phyloP scores from a whole-genome alignment of 768 basidiomycete genomes.

The Crassisporium funariophilum region DNA sequence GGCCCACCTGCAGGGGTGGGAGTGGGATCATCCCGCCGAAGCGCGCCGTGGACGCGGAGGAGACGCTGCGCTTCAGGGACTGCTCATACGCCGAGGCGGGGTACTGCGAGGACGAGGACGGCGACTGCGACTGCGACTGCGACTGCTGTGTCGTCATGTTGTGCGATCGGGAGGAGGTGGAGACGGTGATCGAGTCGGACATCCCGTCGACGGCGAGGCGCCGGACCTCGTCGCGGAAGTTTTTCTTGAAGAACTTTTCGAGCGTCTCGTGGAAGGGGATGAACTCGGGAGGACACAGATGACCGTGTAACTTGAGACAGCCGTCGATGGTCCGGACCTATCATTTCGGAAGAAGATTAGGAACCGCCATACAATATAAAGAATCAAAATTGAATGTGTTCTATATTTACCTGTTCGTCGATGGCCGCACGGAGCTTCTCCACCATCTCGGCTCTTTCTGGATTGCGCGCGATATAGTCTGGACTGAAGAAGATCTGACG shows the following conservation, averaged over 20 bases:
- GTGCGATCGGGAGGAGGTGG: slow-evolving; percentile 40
- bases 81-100: slow-evolving; percentile 52
- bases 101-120: slow-evolving; percentile 46
- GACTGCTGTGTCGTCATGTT: slow-evolving; percentile 21
- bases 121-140: too few species aligned
- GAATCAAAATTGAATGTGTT: slow-evolving; percentile 18
- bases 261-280: slow-evolving; percentile 91
- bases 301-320: slow-evolving; percentile 81
- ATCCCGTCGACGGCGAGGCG: slow-evolving; percentile 62
- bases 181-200: slow-evolving; percentile 48
- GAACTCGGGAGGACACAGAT: slow-evolving; percentile 85
- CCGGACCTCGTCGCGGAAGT: slow-evolving; percentile 81
- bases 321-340: slow-evolving; percentile 81
- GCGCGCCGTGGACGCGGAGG: slow-evolving; percentile 45
- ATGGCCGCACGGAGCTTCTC: slow-evolving; percentile 74
- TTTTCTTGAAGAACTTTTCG: slow-evolving; percentile 81
- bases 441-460: slow-evolving; percentile 70
- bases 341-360: not conserved
- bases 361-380: not conserved
- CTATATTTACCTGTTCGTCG: slow-evolving; percentile 89
- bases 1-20: slow-evolving; percentile 56
- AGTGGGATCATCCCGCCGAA: too few species aligned
- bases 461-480: slow-evolving; percentile 66
- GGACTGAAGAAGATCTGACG: slow-evolving; percentile 75
- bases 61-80: slow-evolving; percentile 49